Percentiles rank a stretch among this genome's conserved stretches.
Conservation (phyloP, 305 asterid species). For the Fraxinus latifolia region DNA sequence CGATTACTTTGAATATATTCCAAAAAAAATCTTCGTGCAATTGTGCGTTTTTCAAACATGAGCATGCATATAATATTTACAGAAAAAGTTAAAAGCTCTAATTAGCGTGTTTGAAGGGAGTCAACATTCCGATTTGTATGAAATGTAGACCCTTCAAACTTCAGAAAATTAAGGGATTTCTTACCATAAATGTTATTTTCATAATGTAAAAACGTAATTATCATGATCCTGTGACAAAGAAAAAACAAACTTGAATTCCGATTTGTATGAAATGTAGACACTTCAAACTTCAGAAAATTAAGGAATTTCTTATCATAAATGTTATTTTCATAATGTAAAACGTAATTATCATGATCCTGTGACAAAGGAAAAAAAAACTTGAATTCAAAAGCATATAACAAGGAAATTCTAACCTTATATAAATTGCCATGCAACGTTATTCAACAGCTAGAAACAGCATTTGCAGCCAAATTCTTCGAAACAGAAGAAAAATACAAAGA, state of each 20-base stretch:
- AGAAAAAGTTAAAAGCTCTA: no score
- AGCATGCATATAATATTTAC: neutral
- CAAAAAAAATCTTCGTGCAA: neutral
- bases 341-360: constrained; percentile 7
- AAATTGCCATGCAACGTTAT: constrained; percentile 50
- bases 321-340: neutral
- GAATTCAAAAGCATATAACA: neutral
- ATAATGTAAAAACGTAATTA: neutral
- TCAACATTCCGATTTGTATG: constrained; percentile 14
- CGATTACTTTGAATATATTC: neutral
- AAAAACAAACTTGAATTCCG: neutral
- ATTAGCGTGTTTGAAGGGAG: no score
- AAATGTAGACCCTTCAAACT: constrained; percentile 15
- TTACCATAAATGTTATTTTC: neutral
- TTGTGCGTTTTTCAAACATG: neutral
- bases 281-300: constrained; percentile 2
- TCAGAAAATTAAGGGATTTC: neutral
- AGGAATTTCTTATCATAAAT: neutral
- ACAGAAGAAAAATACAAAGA: neutral
- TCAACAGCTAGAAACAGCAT: constrained; percentile 34
- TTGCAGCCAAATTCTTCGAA: constrained; percentile 23
- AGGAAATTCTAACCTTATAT: neutral
- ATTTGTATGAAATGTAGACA: constrained; percentile 25
- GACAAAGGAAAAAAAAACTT: neutral
- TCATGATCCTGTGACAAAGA: neutral